phyloP scores from a whole-genome alignment of 306 rosid genomes.

The Potentilla sterilis region DNA sequence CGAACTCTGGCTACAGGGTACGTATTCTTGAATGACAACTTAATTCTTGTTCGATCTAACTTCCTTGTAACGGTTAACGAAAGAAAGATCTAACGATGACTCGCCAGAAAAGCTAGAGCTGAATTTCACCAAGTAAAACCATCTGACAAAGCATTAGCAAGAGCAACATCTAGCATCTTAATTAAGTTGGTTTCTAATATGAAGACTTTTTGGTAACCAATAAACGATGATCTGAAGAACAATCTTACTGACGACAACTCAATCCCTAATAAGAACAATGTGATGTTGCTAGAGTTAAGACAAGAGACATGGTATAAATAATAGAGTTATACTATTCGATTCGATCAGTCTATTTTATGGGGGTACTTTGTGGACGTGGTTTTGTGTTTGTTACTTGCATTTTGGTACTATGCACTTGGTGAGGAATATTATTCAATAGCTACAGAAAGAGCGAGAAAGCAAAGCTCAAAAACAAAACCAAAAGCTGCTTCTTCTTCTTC shows the following conservation, averaged over 20 bases:
- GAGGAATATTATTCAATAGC: neutral
- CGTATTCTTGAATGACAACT: too few relatives aligned
- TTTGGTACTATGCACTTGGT: neutral
- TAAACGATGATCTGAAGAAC: neutral
- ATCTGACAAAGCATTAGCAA: too few relatives aligned
- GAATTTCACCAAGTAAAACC: too few relatives aligned
- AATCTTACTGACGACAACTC: neutral
- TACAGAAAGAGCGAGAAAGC: neutral
- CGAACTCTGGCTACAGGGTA: too few relatives aligned
- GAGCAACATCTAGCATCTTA: too few relatives aligned
- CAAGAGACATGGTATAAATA: neutral
- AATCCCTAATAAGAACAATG: neutral
- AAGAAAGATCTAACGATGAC: too few relatives aligned
- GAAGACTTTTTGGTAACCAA: neutral
- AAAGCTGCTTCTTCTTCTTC: neutral
- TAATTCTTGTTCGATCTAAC: too few relatives aligned
- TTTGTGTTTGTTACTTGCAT: neutral
- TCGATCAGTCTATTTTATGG: neutral
- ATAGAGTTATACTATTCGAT: neutral
- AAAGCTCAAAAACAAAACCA: constrained; percentile 12
- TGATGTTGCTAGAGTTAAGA: neutral
- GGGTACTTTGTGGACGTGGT: neutral
- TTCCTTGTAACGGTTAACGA: too few relatives aligned
- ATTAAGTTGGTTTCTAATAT: neutral
- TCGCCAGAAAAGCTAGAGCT: too few relatives aligned